Conservation (phyloP, 495 filamentous ascomycete genomes). For the Evernia prunastri region DNA sequence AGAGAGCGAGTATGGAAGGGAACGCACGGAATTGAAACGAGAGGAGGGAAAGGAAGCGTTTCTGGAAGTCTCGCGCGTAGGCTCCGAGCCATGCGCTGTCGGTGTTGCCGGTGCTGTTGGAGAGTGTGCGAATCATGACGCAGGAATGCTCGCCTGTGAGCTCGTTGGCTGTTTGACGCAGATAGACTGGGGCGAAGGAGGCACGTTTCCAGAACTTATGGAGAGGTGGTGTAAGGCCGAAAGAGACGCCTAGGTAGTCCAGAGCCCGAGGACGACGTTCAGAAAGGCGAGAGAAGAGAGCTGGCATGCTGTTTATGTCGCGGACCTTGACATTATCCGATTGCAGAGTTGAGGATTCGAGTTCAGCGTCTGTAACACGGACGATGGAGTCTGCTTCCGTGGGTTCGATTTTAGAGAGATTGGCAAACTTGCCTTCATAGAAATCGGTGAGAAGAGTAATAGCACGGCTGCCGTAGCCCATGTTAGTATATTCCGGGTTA, state of each 20-base stretch:
- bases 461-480: constrained; percentile 91
- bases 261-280: constrained; percentile 74
- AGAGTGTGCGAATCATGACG: constrained; percentile 84
- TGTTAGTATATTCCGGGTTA: constrained; percentile 85
- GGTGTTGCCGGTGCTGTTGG: constrained; percentile 53
- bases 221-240: constrained; percentile 78
- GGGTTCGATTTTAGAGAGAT: constrained; percentile 58
- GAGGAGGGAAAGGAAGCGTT: constrained; percentile 77
- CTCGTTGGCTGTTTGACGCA: constrained; percentile 92
- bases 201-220: constrained; percentile 96
- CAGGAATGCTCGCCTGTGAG: constrained; percentile 96
- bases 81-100: constrained; percentile 81
- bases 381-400: constrained; percentile 54
- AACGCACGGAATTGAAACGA: constrained; percentile 91
- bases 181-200: constrained; percentile 83
- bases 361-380: constrained; percentile 76
- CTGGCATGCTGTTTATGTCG: constrained; percentile 85
- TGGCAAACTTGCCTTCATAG: constrained; percentile 90
- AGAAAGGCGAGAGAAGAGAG: constrained; percentile 80
- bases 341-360: constrained; percentile 68
- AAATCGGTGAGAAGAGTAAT: constrained; percentile 81
- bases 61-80: constrained; percentile 88
- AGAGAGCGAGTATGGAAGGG: constrained; percentile 70
- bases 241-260: constrained; percentile 93
- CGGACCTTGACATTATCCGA: constrained; percentile 85